Evolutionary conservation across 129 eudicot genomes (phyloP).

Genomic region (Helichrysum umbraculigerum): DNA sequence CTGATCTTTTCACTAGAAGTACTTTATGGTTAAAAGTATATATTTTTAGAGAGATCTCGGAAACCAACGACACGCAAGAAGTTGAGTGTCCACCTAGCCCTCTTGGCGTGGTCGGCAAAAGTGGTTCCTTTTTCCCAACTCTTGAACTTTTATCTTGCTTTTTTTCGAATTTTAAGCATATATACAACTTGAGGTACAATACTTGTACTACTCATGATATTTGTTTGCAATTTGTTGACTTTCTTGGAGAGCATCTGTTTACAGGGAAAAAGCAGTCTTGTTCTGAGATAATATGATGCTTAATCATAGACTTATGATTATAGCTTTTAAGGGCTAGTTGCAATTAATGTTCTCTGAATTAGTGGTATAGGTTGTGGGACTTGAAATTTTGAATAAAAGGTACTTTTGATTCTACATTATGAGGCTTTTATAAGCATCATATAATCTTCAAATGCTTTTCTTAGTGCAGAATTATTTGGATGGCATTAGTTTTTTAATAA

Average conservation of each 20-base stretch:
- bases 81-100: conserved; percentile 8
- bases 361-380: conserved; percentile 23
- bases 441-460: conserved; percentile 26
- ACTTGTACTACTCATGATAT: conserved; percentile 19
- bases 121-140: conserved; percentile 11
- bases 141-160: neutral
- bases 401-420: conserved; percentile 12
- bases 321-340: conserved; percentile 27
- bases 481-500: conserved; percentile 26
- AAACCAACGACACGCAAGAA: conserved; percentile 19
- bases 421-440: conserved; percentile 36
- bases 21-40: conserved; percentile 8
- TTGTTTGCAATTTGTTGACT: neutral
- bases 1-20: conserved; percentile 8
- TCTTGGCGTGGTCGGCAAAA: conserved; percentile 22
- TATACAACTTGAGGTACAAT: conserved; percentile 25
- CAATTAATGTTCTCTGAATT: conserved; percentile 19
- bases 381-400: conserved; percentile 24
- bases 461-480: conserved; percentile 40
- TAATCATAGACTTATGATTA: conserved; percentile 18
- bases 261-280: conserved; percentile 2
- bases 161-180: neutral
- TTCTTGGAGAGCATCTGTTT: conserved; percentile 13
- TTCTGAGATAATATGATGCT: conserved; percentile 5
- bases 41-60: neutral